These are phyloP conservation scores for Capsella bursapastoris DNA, from an alignment of 345 rosid species.

Conservation along the genomic window DNA sequence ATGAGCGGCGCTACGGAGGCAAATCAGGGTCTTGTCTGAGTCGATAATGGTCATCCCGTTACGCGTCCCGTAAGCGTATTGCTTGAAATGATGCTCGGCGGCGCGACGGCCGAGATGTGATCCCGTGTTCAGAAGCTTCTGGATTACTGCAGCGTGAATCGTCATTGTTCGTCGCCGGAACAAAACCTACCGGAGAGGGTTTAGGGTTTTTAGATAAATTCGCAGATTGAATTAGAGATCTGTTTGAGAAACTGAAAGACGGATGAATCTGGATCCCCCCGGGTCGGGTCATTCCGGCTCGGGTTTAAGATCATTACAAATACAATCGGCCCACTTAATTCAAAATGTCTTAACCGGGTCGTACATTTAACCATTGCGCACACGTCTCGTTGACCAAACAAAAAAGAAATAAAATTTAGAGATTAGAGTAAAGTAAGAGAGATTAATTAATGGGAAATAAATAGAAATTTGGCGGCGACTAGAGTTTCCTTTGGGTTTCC, in stretches of 20 bases:
- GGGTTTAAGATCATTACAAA: background rate
- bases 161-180: conserved; percentile 55
- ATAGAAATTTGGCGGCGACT: conserved; percentile 42
- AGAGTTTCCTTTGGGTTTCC: conserved; percentile 38
- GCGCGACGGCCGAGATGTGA: conserved; percentile 82
- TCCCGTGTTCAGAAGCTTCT: conserved; percentile 82
- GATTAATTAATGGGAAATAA: background rate
- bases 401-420: background rate
- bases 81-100: conserved; percentile 83
- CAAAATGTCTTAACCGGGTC: conserved; percentile 17
- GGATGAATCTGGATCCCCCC: background rate
- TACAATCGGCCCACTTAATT: background rate
- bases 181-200: conserved; percentile 14
- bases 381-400: conserved; percentile 35
- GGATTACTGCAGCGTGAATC: conserved; percentile 82
- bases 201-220: conserved; percentile 38
- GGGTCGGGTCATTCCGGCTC: conserved; percentile 1
- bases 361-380: conserved; percentile 11
- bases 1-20: conserved; percentile 83
- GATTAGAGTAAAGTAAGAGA: background rate
- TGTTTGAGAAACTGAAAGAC: background rate
- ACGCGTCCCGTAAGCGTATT: conserved; percentile 73
- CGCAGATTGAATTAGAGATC: conserved; percentile 37
- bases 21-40: conserved; percentile 85
- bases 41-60: conserved; percentile 72